Evolutionary conservation across 2,329 filamentous ascomycete species (phyloP), one percentile per base, ranked within the genome.

Genomic region (Paraphoma sp.): DNA sequence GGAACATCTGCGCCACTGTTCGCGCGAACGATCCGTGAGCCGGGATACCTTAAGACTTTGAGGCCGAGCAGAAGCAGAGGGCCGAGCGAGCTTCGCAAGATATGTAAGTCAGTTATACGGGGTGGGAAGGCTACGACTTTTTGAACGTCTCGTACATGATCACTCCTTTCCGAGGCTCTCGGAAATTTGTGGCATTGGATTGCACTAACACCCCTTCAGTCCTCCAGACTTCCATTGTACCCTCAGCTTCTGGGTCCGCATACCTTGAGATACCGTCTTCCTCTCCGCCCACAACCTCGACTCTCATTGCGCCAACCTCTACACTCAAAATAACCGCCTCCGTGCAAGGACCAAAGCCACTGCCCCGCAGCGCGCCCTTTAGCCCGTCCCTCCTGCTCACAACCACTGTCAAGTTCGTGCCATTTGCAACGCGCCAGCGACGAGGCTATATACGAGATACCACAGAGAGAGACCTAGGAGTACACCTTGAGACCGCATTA

Each of bases 351-450:
- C 95, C 95, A 3, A 88, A 93, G 65, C 93, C 95, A 23, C 84
- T 99, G 42, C 93, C 94, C 31, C 88, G 93, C 73, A 96, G 91
- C 53, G 92, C 92, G 29, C 89, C 92, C 1, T 99, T 97, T 80
- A 95, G 92, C 50, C 92, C 95, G 9, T 93, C 97, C 69, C 87
- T 98, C 62, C 89, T 97, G 44, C 85, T 99, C 49, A 92, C 91
- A 12, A 96, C 94, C 2, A 92, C 97, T 67, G 90, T 99, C 72
- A 99, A 98, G 79, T 98, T 96, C 74, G 93, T 95, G 0, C 93
- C 95, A 0, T 99, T 99, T 73, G 94, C 95, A 2, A 92, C 92
- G 6, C 86, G 90, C 55, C 86, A 89, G 68, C 85, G 95, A 56
- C 86, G 91, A 73, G 92, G 93, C 11, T 97, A 97, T 74, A 81